Evolutionary conservation across 1,284 basidiomycete species (phyloP), one percentile per base, ranked within the genome.

Genomic region (Xanthoconium separans): DNA sequence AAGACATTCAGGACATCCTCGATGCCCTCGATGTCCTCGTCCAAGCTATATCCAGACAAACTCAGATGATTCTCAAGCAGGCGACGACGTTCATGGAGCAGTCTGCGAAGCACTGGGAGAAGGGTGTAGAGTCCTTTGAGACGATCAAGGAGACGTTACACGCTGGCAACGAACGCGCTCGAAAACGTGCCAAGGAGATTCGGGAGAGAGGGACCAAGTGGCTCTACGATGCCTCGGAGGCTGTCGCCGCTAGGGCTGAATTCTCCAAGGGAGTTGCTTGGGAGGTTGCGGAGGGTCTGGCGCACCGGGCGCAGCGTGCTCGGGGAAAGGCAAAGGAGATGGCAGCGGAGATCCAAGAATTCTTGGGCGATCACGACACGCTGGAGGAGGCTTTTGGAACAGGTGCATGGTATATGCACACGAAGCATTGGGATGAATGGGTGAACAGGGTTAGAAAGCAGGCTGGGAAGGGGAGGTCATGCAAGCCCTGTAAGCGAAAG

Each of bases 21-120:
- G 78, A 82, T 34, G 84, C 83, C 3, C 72, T 88, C 24, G 85
- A 89, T 59, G 81, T 78, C 1, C 75, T 89, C 37, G 71, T 77
- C 53, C 69, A 70, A 20, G 77, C 77, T 33, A 79, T 89, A 51
- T 63, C 63, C 34, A 65, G 62, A 39, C 76, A 78, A 59, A 74
- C 70, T 6, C 54, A 56, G 57, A 51, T 65, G 47, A 34, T 67
- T 50, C 70, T 75, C 8, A 64, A 64, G 13, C 78, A 82, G 50
- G 78, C 76, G n/a, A 67, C 74, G 31, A 61, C 61, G 20, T 67
- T 79, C 46, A 66, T 81, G 46, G 71, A 75, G 53, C 75, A 82
- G 44, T 82, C 80, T 15, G 75, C 74, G 63, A 73, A 72, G 43
- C 74, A 77, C 10, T 39, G 58, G 40, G 68, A 65, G 50, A 70